phyloP scores from a whole-genome alignment of 1,284 basidiomycete genomes.

The Xerocomus cyaneibrunnescens region DNA sequence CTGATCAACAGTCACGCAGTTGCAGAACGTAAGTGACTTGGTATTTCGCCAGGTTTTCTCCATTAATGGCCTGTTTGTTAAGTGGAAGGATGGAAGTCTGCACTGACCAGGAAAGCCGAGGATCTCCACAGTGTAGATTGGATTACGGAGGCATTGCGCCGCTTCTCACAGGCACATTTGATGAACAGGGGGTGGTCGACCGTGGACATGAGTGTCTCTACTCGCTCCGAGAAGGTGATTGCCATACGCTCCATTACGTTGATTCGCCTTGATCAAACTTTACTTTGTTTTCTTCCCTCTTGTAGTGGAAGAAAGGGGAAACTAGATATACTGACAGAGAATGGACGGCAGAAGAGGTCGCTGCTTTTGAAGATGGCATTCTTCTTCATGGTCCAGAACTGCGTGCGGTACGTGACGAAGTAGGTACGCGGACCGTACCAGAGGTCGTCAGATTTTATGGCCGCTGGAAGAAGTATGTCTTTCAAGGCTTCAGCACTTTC shows the following conservation, averaged over 20 bases:
- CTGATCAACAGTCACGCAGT: slow-evolving; percentile 23
- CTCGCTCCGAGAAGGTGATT: slow-evolving; percentile 59
- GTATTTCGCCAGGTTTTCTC: background rate
- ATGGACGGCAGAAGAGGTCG: slow-evolving; percentile 70
- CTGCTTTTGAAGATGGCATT: slow-evolving; percentile 77
- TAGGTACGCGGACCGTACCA: slow-evolving; percentile 65
- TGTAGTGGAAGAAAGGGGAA: slow-evolving; percentile 74
- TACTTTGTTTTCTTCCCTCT: slow-evolving; percentile 1
- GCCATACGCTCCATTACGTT: slow-evolving; percentile 1
- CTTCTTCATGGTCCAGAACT: slow-evolving; percentile 73
- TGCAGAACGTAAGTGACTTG: slow-evolving; percentile 28
- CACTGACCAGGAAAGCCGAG: slow-evolving; percentile 50
- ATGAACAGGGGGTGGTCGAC: slow-evolving; percentile 53
- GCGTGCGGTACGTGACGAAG: slow-evolving; percentile 71
- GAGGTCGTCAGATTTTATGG: slow-evolving; percentile 86
- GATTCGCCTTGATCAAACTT: slow-evolving; percentile 4
- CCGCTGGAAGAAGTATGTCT: slow-evolving; percentile 81
- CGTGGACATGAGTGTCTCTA: slow-evolving; percentile 61
- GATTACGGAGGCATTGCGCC: slow-evolving; percentile 68
- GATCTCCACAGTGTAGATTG: slow-evolving; percentile 67
- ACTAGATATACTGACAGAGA: slow-evolving; percentile 65
- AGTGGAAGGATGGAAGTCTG: slow-evolving; percentile 64
- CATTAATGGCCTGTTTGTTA: slow-evolving; percentile 14
- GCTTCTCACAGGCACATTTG: slow-evolving; percentile 62
- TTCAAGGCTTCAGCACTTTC: background rate